These are phyloP conservation scores for Metroxylon sagu DNA, from an alignment of 176 grass and related monocot species.

Conservation along the genomic window DNA sequence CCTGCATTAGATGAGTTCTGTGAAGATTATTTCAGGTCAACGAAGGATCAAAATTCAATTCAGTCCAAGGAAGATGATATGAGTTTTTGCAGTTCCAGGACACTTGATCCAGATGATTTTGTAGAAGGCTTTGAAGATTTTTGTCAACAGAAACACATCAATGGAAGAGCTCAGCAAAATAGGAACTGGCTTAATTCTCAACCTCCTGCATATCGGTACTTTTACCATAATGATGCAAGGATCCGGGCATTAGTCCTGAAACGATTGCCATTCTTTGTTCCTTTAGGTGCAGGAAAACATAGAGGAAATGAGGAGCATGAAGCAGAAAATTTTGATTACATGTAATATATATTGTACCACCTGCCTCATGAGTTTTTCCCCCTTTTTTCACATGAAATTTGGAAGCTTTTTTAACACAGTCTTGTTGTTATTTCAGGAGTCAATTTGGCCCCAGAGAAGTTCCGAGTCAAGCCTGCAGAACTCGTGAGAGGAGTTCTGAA, in stretches of 20 bases:
- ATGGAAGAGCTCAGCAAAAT: constrained; percentile 17
- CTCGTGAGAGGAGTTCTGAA: constrained; percentile 10
- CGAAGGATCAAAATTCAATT: constrained; percentile 24
- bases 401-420: background rate
- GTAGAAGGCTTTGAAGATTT: constrained; percentile 29
- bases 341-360: constrained; percentile 19
- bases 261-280: constrained; percentile 54
- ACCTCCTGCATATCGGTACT: constrained; percentile 59
- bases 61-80: constrained; percentile 20
- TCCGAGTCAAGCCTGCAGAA: background rate
- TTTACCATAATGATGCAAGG: constrained; percentile 58
- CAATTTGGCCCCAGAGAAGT: constrained; percentile 16
- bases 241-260: constrained; percentile 39
- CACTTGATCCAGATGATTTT: constrained; percentile 17
- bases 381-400: background rate
- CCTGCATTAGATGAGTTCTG: constrained; percentile 86
- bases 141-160: constrained; percentile 26
- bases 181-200: constrained; percentile 21
- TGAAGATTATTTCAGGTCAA: constrained; percentile 63
- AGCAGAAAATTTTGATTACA: constrained; percentile 31
- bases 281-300: constrained; percentile 32
- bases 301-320: constrained; percentile 23
- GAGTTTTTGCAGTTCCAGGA: constrained; percentile 25
- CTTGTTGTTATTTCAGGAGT: constrained; percentile 23
- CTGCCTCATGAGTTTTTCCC: background rate